Conservation (phyloP, 805 yeast genomes). For the Scheffersomyces lignosus region DNA sequence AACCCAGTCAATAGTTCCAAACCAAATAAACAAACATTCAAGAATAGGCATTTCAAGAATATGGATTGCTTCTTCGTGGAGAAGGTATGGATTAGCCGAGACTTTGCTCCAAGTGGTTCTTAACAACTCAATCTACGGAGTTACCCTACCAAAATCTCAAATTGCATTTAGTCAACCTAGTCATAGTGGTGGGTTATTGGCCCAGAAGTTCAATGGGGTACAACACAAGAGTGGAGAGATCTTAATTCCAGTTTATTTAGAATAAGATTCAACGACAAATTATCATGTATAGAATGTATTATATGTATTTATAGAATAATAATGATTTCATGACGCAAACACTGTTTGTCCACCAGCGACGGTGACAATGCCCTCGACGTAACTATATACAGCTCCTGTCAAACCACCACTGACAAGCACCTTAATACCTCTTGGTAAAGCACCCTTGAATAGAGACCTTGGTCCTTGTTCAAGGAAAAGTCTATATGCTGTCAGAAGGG, state of each 20-base stretch:
- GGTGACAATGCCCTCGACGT: slow-evolving; percentile 49
- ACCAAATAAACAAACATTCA: slow-evolving; percentile 36
- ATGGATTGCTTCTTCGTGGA: slow-evolving; percentile 44
- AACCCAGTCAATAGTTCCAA: slow-evolving; percentile 51
- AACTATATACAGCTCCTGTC: slow-evolving; percentile 62
- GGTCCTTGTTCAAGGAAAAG: slow-evolving; percentile 34
- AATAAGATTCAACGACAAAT: slow-evolving; percentile 4
- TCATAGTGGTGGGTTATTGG: slow-evolving; percentile 60
- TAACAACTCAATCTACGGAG: slow-evolving; percentile 50
- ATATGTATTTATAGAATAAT: background rate
- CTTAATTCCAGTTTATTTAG: slow-evolving; percentile 51
- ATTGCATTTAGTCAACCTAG: slow-evolving; percentile 77
- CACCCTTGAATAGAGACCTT: slow-evolving; percentile 33
- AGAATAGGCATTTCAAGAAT: slow-evolving; percentile 41
- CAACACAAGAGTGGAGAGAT: slow-evolving; percentile 52
- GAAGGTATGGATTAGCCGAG: slow-evolving; percentile 53
- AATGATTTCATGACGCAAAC: slow-evolving; percentile 15
- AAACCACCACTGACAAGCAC: slow-evolving; percentile 72
- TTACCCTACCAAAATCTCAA: slow-evolving; percentile 38
- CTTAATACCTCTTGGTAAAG: slow-evolving; percentile 64
- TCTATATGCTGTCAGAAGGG: slow-evolving; percentile 48
- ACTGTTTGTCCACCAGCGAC: slow-evolving; percentile 34
- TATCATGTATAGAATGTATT: background rate
- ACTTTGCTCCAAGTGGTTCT: slow-evolving; percentile 45
- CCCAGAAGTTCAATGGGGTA: slow-evolving; percentile 55